phyloP scores from a whole-genome alignment of 129 eudicot species.

The Artemisia annua region DNA sequence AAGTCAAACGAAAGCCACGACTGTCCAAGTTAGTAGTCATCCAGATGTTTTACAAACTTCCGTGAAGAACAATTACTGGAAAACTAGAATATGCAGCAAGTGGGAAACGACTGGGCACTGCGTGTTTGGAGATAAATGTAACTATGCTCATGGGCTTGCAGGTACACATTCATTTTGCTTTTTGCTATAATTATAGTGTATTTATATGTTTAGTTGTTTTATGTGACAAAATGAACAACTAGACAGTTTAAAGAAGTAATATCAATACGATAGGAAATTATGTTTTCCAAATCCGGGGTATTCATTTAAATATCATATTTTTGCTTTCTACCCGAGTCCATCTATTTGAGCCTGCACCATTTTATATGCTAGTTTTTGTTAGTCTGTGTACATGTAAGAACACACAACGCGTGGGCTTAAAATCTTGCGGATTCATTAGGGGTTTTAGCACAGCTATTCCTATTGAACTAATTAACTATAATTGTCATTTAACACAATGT shows the following conservation, averaged over 20 bases:
- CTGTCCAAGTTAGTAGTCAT: slow-evolving; percentile 7
- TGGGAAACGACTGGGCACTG: slow-evolving; percentile 82
- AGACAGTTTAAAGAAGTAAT: neutral
- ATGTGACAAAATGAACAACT: neutral
- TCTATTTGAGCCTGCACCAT: too few relatives aligned
- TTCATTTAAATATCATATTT: neutral
- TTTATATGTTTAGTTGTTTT: neutral
- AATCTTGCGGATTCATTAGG: too few relatives aligned
- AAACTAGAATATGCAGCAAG: slow-evolving; percentile 66
- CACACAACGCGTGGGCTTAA: neutral
- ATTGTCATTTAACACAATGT: neutral
- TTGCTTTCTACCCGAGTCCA: too few relatives aligned
- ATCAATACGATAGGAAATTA: neutral
- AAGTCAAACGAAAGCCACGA: slow-evolving; percentile 8
- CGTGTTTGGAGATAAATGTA: slow-evolving; percentile 61
- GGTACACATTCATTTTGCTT: slow-evolving; percentile 46
- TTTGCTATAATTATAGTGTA: neutral
- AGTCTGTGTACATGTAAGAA: neutral
- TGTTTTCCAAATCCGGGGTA: neutral
- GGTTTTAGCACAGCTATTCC: too few relatives aligned
- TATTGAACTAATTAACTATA: neutral
- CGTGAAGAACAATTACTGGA: slow-evolving; percentile 58
- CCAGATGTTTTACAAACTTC: slow-evolving; percentile 22
- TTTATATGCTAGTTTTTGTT: neutral
- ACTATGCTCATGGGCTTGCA: slow-evolving; percentile 83